These are phyloP conservation scores for Cordyceps farinosa DNA, from an alignment of 2,329 filamentous ascomycete genomes.

Conservation along the genomic window DNA sequence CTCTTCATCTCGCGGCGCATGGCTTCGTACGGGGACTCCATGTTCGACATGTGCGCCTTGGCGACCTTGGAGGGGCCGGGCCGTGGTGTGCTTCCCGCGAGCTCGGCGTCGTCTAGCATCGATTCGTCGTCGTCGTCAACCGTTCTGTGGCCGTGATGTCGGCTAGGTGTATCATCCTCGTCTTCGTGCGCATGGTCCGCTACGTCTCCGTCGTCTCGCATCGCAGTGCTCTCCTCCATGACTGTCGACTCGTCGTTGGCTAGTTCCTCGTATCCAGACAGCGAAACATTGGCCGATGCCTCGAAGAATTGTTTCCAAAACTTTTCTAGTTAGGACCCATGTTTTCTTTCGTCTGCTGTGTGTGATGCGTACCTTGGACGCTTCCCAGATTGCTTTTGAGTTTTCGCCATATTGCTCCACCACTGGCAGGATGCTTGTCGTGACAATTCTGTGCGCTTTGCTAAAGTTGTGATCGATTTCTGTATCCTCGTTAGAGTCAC, in stretches of 20 bases:
- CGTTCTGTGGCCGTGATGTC: constrained; percentile 24
- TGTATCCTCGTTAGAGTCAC: constrained; percentile 32
- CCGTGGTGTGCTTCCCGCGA: constrained; percentile 67
- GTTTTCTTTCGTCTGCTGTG: constrained; percentile 5
- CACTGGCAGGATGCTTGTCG: constrained; percentile 84
- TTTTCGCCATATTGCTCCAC: constrained; percentile 95
- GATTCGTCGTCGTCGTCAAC: constrained; percentile 53
- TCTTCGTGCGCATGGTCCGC: constrained; percentile 37
- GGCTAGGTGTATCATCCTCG: constrained; percentile 32
- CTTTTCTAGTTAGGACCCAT: constrained; percentile 39
- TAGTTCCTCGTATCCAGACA: constrained; percentile 89
- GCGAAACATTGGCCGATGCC: constrained; percentile 92
- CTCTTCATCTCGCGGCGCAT: constrained; percentile 64
- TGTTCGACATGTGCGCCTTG: constrained; percentile 56
- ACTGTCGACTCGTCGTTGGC: constrained; percentile 58
- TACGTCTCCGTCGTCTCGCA: constrained; percentile 53
- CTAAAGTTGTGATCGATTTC: constrained; percentile 99
- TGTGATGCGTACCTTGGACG: constrained; percentile 67
- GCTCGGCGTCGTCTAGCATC: constrained; percentile 60
- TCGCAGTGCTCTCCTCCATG: constrained; percentile 50
- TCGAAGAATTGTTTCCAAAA: constrained; percentile 99
- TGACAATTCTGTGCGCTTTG: constrained; percentile 93
- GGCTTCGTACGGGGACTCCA: constrained; percentile 73
- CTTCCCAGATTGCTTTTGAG: constrained; percentile 92
- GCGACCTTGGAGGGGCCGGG: constrained; percentile 49